Evolutionary conservation across 768 basidiomycete genomes (phyloP), one percentile per base, ranked within the genome.

Genomic region (Hericium alpestre): DNA sequence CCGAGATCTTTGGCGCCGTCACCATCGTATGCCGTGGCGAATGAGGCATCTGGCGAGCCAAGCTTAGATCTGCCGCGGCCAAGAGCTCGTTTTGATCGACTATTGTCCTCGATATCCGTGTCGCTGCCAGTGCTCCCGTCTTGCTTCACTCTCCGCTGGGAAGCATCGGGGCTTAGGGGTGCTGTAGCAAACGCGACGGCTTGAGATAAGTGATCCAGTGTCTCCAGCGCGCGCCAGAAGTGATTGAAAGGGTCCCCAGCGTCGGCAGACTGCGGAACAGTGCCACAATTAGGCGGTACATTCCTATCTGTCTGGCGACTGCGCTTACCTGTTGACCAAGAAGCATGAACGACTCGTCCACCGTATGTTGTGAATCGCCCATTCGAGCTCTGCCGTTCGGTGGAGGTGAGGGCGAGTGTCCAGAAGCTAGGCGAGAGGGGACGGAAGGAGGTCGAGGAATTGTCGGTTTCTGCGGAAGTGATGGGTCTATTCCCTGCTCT

Each of bases 261-360:
- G 65, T 93, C 90, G 38, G 61, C 55, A 38, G 62, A 63, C 61
- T 62, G 54, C 13, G n/a, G 41, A 13, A 38, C 43, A 46, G 43
- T 20, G 47, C 43, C 32, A 37, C 25, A 32, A 11, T n/a, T 10
- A 27, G 38, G 37, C 23, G n/a, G 43, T 38, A 10, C 8, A 5
- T 32, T 32, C 32, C 32, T 32, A 32, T 32, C 6, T 32, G 32
- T 6, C 32, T 32, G 32, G 32, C 32, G 32, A 32, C 32, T 32
- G 32, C 15, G 23, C 39, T 48, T 55, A 89, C 87, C 63, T 82
- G 78, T 67, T 90, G 89, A 16, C 87, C 88, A 3, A 92, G 74
- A 2, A 93, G 76, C 90, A 93, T 90, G 64, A 92, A 93, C 0
- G 90, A 92, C 66, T 92, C 90, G 50, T 91, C 90, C 1, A 87